phyloP scores from a whole-genome alignment of 1,284 basidiomycete genomes.

The Ustilago hordei region DNA sequence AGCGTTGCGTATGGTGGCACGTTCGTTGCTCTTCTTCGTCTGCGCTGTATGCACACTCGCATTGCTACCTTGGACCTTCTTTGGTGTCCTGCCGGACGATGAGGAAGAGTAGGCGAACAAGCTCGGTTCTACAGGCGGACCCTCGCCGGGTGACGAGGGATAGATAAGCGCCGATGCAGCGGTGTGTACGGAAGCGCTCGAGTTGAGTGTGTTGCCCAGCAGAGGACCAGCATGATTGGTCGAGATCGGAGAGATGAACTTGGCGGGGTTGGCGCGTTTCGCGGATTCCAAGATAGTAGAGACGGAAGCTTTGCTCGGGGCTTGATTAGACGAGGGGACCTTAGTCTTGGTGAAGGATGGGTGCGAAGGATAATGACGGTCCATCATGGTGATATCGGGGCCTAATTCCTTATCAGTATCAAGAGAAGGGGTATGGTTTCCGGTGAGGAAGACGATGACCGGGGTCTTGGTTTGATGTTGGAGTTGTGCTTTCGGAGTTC shows the following conservation, averaged over 20 bases:
- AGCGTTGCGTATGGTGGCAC: constrained; percentile 43
- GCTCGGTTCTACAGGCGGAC: constrained; percentile 45
- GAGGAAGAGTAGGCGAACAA: constrained; percentile 39
- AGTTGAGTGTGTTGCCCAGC: constrained; percentile 31
- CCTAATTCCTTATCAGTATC: not conserved
- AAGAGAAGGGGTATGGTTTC: not conserved
- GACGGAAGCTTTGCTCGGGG: constrained; percentile 25
- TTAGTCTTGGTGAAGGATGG: constrained; percentile 8
- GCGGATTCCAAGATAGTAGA: constrained; percentile 49
- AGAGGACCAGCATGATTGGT: constrained; percentile 11
- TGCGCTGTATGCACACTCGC: constrained; percentile 33
- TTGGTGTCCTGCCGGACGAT: constrained; percentile 11
- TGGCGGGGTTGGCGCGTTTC: constrained; percentile 21
- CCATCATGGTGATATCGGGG: constrained; percentile 19
- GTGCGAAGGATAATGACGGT: constrained; percentile 30
- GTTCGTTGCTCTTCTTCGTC: constrained; percentile 26
- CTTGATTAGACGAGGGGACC: constrained; percentile 15
- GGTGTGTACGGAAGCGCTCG: constrained; percentile 13
- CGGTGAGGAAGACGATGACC: not conserved
- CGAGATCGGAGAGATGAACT: not conserved
- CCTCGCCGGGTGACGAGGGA: constrained; percentile 18
- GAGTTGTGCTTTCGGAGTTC: not conserved
- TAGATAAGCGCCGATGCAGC: constrained; percentile 6
- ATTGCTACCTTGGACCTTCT: constrained; percentile 36
- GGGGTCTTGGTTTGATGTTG: not conserved